These are phyloP conservation scores for Rehmannia glutinosa DNA, from an alignment of 257 asterid genomes.

Conservation along the genomic window DNA sequence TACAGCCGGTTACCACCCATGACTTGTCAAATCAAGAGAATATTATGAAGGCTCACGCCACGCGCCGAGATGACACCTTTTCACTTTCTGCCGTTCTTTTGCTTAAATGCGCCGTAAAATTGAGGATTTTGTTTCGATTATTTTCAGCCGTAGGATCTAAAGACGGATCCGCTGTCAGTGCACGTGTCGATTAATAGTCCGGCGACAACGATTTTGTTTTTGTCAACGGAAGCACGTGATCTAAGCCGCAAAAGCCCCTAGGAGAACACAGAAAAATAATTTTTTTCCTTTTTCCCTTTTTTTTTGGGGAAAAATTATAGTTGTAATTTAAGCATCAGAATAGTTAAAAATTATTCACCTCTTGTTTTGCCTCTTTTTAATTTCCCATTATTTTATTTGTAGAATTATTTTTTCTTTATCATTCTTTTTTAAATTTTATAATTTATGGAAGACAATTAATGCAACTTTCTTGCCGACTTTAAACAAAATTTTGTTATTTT, in stretches of 20 bases:
- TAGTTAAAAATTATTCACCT: too few relatives aligned
- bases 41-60: slow-evolving; percentile 11
- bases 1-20: slow-evolving; percentile 2
- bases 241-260: slow-evolving; percentile 1
- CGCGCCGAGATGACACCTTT: background rate
- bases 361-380: too few relatives aligned
- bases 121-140: background rate
- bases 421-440: too few relatives aligned
- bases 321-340: background rate
- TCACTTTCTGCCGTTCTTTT: background rate
- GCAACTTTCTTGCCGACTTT: too few relatives aligned
- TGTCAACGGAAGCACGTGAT: slow-evolving; percentile 18
- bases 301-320: background rate
- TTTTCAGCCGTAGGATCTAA: slow-evolving; percentile 13
- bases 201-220: background rate
- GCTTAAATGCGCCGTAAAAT: slow-evolving; percentile 5
- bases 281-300: too few relatives aligned
- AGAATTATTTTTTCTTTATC: too few relatives aligned
- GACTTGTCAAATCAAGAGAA: slow-evolving; percentile 10
- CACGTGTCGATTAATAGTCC: slow-evolving; percentile 5
- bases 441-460: too few relatives aligned
- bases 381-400: too few relatives aligned
- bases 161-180: background rate
- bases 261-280: background rate
- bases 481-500: too few relatives aligned